Evolutionary conservation across 768 basidiomycete genomes (phyloP).

Genomic region (Suillus discolor): DNA sequence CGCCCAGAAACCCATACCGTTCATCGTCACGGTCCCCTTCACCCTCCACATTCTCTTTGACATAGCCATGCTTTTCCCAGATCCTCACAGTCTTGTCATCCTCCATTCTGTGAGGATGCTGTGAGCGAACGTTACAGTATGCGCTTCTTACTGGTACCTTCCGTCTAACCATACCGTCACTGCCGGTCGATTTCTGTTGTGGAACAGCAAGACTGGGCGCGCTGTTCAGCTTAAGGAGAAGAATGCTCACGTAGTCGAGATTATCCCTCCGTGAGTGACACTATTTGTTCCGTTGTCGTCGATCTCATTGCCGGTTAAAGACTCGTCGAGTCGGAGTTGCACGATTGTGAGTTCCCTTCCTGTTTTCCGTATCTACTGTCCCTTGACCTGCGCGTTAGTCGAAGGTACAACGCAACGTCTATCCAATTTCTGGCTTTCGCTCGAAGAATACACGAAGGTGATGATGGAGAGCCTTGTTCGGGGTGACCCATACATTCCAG

Average conservation of each 20-base stretch:
- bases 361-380: not conserved
- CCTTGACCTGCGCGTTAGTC: slow-evolving; percentile 56
- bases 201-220: too few species aligned
- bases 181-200: too few species aligned
- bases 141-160: too few species aligned
- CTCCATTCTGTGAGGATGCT: too few species aligned
- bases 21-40: too few species aligned
- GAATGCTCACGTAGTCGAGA: slow-evolving; percentile 56
- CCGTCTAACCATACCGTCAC: too few species aligned
- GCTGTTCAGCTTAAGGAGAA: slow-evolving; percentile 48
- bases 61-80: too few species aligned
- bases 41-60: too few species aligned
- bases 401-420: slow-evolving; percentile 51
- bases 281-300: slow-evolving; percentile 10
- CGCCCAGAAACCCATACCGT: too few species aligned
- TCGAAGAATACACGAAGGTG: slow-evolving; percentile 46
- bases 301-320: slow-evolving; percentile 28
- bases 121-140: too few species aligned
- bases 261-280: slow-evolving; percentile 55
- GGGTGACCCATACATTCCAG: slow-evolving; percentile 35
- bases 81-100: too few species aligned
- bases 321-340: slow-evolving; percentile 62
- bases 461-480: slow-evolving; percentile 40
- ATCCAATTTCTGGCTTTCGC: slow-evolving; percentile 59
- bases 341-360: slow-evolving; percentile 47